Base-by-base conservation (phyloP, 352 stramenopile genomes). In the Phytophthora boehmeriae region DNA sequence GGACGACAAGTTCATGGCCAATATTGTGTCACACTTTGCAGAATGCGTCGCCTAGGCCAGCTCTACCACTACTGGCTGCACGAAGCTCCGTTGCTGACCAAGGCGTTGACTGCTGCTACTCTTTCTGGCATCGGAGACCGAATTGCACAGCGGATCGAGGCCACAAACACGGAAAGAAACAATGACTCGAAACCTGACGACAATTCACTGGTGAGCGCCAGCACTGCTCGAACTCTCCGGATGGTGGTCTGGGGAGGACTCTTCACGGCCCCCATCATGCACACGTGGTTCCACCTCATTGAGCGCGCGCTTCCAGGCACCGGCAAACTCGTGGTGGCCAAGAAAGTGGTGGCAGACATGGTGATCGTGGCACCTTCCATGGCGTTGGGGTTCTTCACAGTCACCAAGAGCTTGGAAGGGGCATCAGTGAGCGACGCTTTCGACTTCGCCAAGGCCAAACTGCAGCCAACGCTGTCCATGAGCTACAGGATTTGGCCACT, bases 81-180 rank as follows among this genome's bases (percentile, higher is more conserved):
- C 22, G 17, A 60, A 36, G 42, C 62, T 14, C 74, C 74, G 51
- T 57, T 83, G 56, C 46, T 76, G 38, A 80, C 71, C 43, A 83
- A 82, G 60, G 63, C 50, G 36, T 27, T 76, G 20, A 80, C 75
- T 28, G 71, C 75, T 11, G 64, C 54, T n/a, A 45, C 56, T 13
- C 66, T 81, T 34, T 76, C 78, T 36, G 63, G 71, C 43, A 49
- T 59, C 8, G 74, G 67, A 28, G 74, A 83, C 54, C 59, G 60
- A 14, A 49, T 63, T 14, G 74, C 74, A 13, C 74, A 83, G 52
- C 36, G 48, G 9, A 45, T 77, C 1, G 59, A 60, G 34, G 45
- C 54, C 2, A 4, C 50, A 36, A 41, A 41, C 11, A 5, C 34
- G 4, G 11, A 13, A 17, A 41, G 16, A 13, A 38, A 17, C 11